Evolutionary conservation across 2,329 filamentous ascomycete genomes (phyloP).

Genomic region (Cadophora malorum): DNA sequence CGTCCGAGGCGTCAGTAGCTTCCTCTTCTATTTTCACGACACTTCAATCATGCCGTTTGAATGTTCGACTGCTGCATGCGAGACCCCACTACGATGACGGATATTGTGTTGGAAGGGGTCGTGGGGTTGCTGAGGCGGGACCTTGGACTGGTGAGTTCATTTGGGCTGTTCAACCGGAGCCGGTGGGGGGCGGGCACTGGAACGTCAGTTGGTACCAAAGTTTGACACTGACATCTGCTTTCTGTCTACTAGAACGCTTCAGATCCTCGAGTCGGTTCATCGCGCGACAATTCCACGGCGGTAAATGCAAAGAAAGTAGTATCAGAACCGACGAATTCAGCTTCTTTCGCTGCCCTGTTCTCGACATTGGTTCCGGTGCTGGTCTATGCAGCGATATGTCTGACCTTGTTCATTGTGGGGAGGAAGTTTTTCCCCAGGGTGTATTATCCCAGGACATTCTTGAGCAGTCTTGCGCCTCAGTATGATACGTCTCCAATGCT

Average conservation of each 20-base stretch:
- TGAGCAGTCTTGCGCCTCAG: slow-evolving; percentile 57
- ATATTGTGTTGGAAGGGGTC: slow-evolving; percentile 1
- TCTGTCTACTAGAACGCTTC: slow-evolving; percentile 1
- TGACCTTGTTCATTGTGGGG: slow-evolving; percentile 58
- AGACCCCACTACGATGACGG: slow-evolving; percentile 19
- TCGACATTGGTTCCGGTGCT: slow-evolving; percentile 61
- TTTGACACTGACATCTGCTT: not conserved
- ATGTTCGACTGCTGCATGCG: not conserved
- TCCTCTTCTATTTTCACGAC: not conserved
- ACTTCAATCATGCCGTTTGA: slow-evolving; percentile 9
- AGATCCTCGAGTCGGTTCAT: slow-evolving; percentile 53
- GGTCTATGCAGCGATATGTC: slow-evolving; percentile 54
- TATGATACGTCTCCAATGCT: slow-evolving; percentile 39
- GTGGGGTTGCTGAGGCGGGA: slow-evolving; percentile 16
- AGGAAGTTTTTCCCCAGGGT: slow-evolving; percentile 57
- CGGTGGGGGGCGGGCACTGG: too few relatives aligned
- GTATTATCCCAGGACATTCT: slow-evolving; percentile 61
- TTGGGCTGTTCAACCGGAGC: not conserved
- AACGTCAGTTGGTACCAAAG: not conserved
- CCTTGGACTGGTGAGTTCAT: slow-evolving; percentile 21
- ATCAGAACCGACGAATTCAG: slow-evolving; percentile 48
- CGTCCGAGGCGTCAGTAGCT: slow-evolving; percentile 6
- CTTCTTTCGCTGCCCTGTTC: slow-evolving; percentile 51
- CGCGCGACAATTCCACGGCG: slow-evolving; percentile 49
- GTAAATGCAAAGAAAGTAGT: slow-evolving; percentile 46